Evolutionary conservation across 768 basidiomycete species (phyloP).

Genomic region (Aureoboletus auriporus): DNA sequence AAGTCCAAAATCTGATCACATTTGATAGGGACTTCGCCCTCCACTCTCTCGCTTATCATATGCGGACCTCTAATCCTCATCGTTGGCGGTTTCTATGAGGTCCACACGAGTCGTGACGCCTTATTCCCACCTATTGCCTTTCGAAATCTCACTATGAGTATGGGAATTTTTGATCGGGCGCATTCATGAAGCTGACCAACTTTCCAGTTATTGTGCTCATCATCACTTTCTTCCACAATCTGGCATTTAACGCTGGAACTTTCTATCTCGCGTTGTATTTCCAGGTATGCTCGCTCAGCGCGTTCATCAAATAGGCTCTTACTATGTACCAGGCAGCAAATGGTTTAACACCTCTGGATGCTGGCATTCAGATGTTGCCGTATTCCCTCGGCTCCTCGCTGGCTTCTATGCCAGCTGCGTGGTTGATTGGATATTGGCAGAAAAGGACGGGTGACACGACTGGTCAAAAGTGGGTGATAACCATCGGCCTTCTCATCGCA

Average conservation of each 20-base stretch:
- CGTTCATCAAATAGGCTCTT: not conserved
- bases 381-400: conserved; percentile 84
- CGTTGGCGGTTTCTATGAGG: conserved; percentile 65
- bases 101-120: conserved; percentile 59
- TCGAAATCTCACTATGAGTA: conserved; percentile 56
- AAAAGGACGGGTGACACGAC: conserved; percentile 49
- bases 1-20: conserved; percentile 10
- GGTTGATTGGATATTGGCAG: conserved; percentile 72
- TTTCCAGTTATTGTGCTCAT: conserved; percentile 57
- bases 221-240: conserved; percentile 76
- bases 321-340: conserved; percentile 53
- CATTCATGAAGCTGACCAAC: conserved; percentile 6
- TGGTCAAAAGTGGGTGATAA: conserved; percentile 64
- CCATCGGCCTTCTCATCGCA: conserved; percentile 58
- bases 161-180: conserved; percentile 18
- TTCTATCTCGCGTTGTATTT: conserved; percentile 83
- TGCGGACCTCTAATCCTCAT: conserved; percentile 53
- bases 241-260: conserved; percentile 80
- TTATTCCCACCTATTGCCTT: conserved; percentile 68
- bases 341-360: conserved; percentile 63
- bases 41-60: conserved; percentile 58
- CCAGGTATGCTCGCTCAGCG: conserved; percentile 48
- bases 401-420: conserved; percentile 83
- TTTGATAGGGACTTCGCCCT: conserved; percentile 55
- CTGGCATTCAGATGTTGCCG: conserved; percentile 73